Evolutionary conservation across 2,329 filamentous ascomycete genomes (phyloP).

Genomic region (Phaeosphaeria sp.): DNA sequence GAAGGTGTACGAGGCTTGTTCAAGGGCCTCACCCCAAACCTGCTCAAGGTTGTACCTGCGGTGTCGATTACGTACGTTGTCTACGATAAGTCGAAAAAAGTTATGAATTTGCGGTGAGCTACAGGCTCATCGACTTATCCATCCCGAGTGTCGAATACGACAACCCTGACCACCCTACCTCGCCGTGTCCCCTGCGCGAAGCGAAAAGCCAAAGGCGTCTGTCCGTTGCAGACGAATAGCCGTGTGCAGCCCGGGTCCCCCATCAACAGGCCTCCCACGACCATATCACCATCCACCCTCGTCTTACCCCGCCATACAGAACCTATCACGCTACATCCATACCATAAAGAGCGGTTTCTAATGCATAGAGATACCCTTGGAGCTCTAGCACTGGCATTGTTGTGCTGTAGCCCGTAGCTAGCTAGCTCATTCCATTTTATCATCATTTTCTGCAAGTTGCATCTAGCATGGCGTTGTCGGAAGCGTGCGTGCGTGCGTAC

Average conservation of each 20-base stretch:
- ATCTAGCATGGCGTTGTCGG: conserved; percentile 27
- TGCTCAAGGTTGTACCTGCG: conserved; percentile 94
- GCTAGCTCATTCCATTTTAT: conserved; percentile 4
- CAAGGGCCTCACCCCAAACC: conserved; percentile 92
- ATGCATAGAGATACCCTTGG: conserved; percentile 41
- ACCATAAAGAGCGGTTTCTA: conserved; percentile 21
- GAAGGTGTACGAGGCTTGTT: conserved; percentile 89
- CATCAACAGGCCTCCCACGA: neutral
- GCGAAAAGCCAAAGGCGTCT: too few species aligned
- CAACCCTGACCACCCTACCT: neutral
- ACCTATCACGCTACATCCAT: neutral
- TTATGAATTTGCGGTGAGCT: conserved; percentile 42
- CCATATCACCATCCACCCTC: neutral
- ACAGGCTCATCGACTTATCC: neutral
- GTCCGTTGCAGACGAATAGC: too few species aligned
- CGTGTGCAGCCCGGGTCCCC: neutral
- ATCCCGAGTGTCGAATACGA: neutral
- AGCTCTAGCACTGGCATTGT: conserved; percentile 12
- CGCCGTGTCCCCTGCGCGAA: neutral
- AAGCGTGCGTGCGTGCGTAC: conserved; percentile 1
- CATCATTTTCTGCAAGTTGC: conserved; percentile 14
- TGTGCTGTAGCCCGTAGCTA: conserved; percentile 5
- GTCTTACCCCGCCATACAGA: too few species aligned
- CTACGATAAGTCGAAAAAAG: conserved; percentile 51
- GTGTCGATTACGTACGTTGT: conserved; percentile 74